A percentile compares a stretch with the other conserved stretches of the same genome.
Evolutionary conservation across 2,329 filamentous ascomycete genomes (phyloP).

Genomic region (Acrodontium crateriforme): DNA sequence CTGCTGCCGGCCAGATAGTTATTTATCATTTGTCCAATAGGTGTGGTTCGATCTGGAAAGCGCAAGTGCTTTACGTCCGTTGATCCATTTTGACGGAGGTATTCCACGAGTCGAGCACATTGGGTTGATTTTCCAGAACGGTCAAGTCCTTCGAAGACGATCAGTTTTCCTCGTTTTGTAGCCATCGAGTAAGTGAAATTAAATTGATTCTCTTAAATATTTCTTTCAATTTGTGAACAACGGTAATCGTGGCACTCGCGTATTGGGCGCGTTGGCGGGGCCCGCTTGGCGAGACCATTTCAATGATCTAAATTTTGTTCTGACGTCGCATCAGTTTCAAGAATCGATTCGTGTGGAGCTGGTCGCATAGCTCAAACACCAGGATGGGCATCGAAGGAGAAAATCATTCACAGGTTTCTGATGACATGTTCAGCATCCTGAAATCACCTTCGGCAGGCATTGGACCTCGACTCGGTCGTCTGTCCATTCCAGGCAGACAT

Average conservation of each 20-base stretch:
- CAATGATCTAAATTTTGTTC: no score
- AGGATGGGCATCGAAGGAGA: no score
- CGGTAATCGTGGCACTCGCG: no score
- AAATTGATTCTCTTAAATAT: no score
- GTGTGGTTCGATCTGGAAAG: constrained; percentile 67
- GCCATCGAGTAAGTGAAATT: constrained; percentile 1
- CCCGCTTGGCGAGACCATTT: no score
- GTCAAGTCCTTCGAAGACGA: constrained; percentile 81
- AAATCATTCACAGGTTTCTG: constrained; percentile 4
- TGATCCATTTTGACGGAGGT: constrained; percentile 37
- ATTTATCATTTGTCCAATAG: constrained; percentile 79
- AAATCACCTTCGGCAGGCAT: constrained; percentile 22
- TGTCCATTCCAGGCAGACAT: constrained; percentile 48
- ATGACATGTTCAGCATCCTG: constrained; percentile 34
- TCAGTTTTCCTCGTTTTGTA: constrained; percentile 46
- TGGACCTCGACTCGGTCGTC: constrained; percentile 52
- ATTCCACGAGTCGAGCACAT: constrained; percentile 51
- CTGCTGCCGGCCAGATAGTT: constrained; percentile 59
- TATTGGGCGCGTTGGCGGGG: no score
- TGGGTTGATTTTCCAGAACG: constrained; percentile 88
- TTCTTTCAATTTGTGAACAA: no score
- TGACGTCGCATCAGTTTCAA: no score
- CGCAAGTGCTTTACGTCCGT: constrained; percentile 42
- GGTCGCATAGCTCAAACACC: no score
- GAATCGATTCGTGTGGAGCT: no score